These are phyloP conservation scores for Penicillium cinerascens DNA, from an alignment of 495 filamentous ascomycete genomes.

Conservation along the genomic window DNA sequence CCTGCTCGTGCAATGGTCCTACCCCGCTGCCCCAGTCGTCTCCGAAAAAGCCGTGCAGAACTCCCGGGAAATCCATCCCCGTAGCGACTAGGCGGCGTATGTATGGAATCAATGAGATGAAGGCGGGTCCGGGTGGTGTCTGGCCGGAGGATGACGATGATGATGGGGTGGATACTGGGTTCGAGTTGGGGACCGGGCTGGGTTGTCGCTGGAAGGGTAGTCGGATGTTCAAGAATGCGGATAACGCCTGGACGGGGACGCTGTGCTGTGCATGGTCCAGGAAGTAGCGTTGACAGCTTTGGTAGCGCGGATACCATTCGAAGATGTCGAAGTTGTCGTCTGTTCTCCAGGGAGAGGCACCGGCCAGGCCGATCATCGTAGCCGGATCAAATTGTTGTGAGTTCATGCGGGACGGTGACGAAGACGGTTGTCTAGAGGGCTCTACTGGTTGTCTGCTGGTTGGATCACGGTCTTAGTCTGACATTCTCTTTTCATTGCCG, in stretches of 20 bases:
- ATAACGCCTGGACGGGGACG: conserved; percentile 77
- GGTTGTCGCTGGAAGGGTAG: conserved; percentile 48
- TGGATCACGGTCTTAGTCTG: conserved; percentile 2
- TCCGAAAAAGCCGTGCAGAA: conserved; percentile 92
- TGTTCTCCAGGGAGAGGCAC: conserved; percentile 33
- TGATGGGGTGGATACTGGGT: conserved; percentile 19
- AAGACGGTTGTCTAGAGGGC: conserved; percentile 8
- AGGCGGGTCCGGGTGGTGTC: conserved; percentile 30
- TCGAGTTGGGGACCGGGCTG: conserved; percentile 35
- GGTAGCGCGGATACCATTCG: conserved; percentile 90
- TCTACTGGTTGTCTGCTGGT: conserved; percentile 17
- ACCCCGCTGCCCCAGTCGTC: conserved; percentile 82
- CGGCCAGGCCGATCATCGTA: conserved; percentile 37
- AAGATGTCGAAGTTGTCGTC: conserved; percentile 68
- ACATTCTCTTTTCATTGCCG: background rate
- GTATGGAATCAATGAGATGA: conserved; percentile 80
- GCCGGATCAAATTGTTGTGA: conserved; percentile 39
- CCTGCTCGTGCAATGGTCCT: conserved; percentile 79
- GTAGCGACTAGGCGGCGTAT: conserved; percentile 87
- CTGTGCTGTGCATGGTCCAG: conserved; percentile 88
- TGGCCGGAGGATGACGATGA: conserved; percentile 27
- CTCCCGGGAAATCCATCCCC: conserved; percentile 78
- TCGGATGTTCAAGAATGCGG: conserved; percentile 84
- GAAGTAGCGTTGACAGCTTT: conserved; percentile 90
- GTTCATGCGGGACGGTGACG: conserved; percentile 30